Conservation (phyloP, 129 eudicot species). For the Centella asiatica region DNA sequence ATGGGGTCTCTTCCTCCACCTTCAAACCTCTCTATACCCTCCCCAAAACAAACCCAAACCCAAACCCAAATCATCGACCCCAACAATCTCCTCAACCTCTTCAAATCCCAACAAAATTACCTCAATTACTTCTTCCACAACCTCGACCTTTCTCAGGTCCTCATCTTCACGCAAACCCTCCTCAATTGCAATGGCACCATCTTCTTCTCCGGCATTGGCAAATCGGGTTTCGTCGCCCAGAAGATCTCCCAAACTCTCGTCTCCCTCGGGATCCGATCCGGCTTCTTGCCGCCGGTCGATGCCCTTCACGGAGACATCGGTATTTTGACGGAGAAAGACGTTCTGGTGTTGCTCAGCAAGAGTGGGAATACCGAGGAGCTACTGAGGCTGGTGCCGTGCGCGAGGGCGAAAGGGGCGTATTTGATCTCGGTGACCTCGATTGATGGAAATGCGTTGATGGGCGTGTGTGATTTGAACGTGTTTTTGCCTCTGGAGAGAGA, state of each 20-base stretch:
- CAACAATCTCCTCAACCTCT: constrained; percentile 48
- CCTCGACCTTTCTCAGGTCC: constrained; percentile 70
- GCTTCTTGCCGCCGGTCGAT: constrained; percentile 69
- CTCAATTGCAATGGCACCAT: constrained; percentile 59
- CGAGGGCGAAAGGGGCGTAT: constrained; percentile 77
- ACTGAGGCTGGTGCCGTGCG: constrained; percentile 69
- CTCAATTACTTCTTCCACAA: constrained; percentile 78
- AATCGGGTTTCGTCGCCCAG: constrained; percentile 89
- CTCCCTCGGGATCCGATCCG: constrained; percentile 70
- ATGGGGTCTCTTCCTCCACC: constrained; percentile 47
- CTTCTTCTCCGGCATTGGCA: constrained; percentile 86
- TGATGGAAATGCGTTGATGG: constrained; percentile 48
- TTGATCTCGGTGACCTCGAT: constrained; percentile 75
- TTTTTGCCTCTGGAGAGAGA: constrained; percentile 93
- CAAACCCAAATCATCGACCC: constrained; percentile 27
- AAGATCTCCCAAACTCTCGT: constrained; percentile 89
- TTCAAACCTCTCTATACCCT: neutral
- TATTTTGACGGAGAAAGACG: constrained; percentile 33
- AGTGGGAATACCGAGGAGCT: constrained; percentile 84
- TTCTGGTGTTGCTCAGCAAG: constrained; percentile 71
- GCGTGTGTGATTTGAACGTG: constrained; percentile 72
- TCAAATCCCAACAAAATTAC: constrained; percentile 75
- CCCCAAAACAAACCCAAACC: constrained; percentile 14
- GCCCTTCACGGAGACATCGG: constrained; percentile 97
- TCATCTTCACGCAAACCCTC: constrained; percentile 71